Base-by-base conservation (phyloP, 2,329 filamentous ascomycete genomes). In the Penicillium sp. region DNA sequence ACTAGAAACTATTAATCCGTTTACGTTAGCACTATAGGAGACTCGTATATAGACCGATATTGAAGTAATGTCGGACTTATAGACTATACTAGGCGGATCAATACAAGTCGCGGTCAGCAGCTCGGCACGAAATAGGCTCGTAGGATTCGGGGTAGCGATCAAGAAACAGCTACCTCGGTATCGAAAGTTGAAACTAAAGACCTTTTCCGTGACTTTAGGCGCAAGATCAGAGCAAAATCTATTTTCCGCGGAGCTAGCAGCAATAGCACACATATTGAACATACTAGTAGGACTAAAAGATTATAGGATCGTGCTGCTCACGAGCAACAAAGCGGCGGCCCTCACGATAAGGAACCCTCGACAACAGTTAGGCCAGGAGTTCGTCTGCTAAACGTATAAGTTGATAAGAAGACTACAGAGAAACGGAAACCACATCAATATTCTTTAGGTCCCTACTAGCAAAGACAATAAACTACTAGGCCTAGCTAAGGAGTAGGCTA, bases 1-100 rank as follows among this genome's bases (percentile, higher is more conserved):
- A 1, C 33, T 35, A 5, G 33, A 65, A 53, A 63, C 61, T 22
- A 63, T 64, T 30, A 61, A 64, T 16, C 61, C 35, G 10, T 61
- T 61, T 13, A 59, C 26, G 16, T 48, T 63, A 16, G 58, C 55
- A 30, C 55, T 19, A 40, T 63, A 19, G 55, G 52, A 61, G 19
- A 48, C n/a, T 55, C 51, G 46, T 19, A 14, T 62, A 13, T 49
- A 46, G 46, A 43, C 13, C 37, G 42, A 52, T 53, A 28, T 42
- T 55, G 4, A 59, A 10, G 53, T n/a, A 35, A n/a, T 38, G 4
- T 57, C 25, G 37, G n/a, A 49, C 40, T 16, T 22, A 59, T 10
- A 5, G 13, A 19, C 19, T 19, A 19, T 38, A 38, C 35, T 5
- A 3, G 13, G 14, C 37, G 37, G 37, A 38, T 38, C 14, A 38